These are phyloP conservation scores for Artemisia argyi DNA, from an alignment of 129 eudicot species.

Conservation along the genomic window DNA sequence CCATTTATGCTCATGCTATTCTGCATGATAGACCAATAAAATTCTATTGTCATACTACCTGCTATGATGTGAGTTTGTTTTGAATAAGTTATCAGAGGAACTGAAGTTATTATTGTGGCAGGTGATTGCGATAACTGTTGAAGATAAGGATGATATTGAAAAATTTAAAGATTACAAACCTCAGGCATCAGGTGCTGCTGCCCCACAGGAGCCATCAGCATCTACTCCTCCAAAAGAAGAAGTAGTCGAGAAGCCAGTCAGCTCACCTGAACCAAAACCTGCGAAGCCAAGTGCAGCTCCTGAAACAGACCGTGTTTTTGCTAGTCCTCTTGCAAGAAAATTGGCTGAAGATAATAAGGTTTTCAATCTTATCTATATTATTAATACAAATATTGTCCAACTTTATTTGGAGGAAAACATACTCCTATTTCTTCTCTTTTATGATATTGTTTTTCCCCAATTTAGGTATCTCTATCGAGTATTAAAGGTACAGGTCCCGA, in stretches of 20 bases:
- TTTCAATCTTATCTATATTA: background rate
- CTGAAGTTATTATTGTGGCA: constrained; percentile 32
- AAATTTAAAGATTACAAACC: constrained; percentile 88
- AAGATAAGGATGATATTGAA: constrained; percentile 78
- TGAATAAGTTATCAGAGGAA: constrained; percentile 5
- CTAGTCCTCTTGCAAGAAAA: constrained; percentile 96
- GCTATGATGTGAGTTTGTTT: background rate
- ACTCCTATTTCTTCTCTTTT: background rate
- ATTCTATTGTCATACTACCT: background rate
- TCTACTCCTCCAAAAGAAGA: constrained; percentile 64
- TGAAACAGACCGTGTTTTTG: constrained; percentile 68
- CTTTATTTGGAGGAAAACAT: background rate
- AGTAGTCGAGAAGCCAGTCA: constrained; percentile 47
- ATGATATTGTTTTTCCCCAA: constrained; percentile 6
- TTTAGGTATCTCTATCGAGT: constrained; percentile 78
- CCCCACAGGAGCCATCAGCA: constrained; percentile 56
- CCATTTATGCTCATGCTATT: background rate
- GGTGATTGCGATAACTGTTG: constrained; percentile 94
- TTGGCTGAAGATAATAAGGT: constrained; percentile 93
- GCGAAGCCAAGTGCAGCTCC: constrained; percentile 52
- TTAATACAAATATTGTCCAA: background rate
- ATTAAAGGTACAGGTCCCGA: constrained; percentile 98
- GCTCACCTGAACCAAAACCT: constrained; percentile 52
- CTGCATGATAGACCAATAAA: background rate
- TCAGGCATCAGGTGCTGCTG: constrained; percentile 56